phyloP scores from a whole-genome alignment of 805 yeast genomes.

The Citeromyces nyonsensis region DNA sequence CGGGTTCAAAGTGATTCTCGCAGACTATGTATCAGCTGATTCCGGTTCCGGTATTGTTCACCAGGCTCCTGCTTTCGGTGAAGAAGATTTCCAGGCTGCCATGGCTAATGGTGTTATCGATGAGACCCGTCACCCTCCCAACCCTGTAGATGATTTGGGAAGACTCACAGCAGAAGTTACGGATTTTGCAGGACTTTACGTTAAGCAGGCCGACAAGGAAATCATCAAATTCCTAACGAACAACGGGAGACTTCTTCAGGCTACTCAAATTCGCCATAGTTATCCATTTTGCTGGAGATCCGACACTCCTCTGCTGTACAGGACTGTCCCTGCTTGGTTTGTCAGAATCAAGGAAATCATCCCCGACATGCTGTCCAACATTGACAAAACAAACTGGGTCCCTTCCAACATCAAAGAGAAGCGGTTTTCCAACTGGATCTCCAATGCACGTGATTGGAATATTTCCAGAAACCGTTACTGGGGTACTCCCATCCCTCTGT shows the following conservation, averaged over 20 bases:
- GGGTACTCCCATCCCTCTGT: constrained; percentile 98
- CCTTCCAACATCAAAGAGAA: constrained; percentile 84
- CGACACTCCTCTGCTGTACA: constrained; percentile 90
- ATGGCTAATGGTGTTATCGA: constrained; percentile 58
- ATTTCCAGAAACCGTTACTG: constrained; percentile 96
- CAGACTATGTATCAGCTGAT: constrained; percentile 77
- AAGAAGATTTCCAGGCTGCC: constrained; percentile 86
- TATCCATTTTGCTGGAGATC: constrained; percentile 99
- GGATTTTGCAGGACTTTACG: constrained; percentile 71
- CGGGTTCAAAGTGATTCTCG: constrained; percentile 74
- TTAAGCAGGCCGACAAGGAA: constrained; percentile 88
- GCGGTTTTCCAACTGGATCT: constrained; percentile 95
- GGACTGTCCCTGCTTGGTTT: constrained; percentile 98
- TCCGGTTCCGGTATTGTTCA: constrained; percentile 99
- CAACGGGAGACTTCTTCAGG: constrained; percentile 57
- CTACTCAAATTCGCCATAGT: constrained; percentile 82
- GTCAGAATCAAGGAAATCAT: constrained; percentile 78
- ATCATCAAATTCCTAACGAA: constrained; percentile 78
- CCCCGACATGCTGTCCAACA: constrained; percentile 80
- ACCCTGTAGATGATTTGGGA: constrained; percentile 92
- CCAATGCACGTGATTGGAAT: constrained; percentile 98
- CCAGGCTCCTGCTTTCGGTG: constrained; percentile 98
- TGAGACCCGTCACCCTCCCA: constrained; percentile 65
- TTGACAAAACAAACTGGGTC: constrained; percentile 87
- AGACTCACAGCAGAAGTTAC: constrained; percentile 60